phyloP scores from a whole-genome alignment of 768 basidiomycete genomes.

The Termitomyces sp. region DNA sequence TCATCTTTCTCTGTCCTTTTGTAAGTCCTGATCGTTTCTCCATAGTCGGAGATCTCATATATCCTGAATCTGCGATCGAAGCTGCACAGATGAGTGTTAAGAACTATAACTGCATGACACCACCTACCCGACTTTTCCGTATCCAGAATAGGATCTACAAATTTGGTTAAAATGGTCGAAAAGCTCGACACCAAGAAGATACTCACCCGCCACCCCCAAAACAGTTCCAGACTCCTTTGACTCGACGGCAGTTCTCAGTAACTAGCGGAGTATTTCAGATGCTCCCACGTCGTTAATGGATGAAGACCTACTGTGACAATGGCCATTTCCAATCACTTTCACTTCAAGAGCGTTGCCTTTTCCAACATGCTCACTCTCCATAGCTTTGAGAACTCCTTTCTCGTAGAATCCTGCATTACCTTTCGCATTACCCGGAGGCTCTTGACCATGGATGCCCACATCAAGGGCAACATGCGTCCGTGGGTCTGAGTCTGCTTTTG shows the following conservation, averaged over 20 bases:
- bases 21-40: conserved; percentile 86
- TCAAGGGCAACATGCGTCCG: conserved; percentile 59
- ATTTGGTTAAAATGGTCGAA: not conserved
- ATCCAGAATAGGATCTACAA: conserved; percentile 72
- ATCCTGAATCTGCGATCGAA: conserved; percentile 91
- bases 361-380: conserved; percentile 61
- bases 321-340: conserved; percentile 87
- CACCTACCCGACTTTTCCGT: conserved; percentile 66
- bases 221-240: conserved; percentile 87
- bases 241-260: conserved; percentile 83
- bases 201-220: conserved; percentile 80
- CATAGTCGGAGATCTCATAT: conserved; percentile 82
- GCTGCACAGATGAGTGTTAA: conserved; percentile 26
- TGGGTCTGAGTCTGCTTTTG: conserved; percentile 57
- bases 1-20: conserved; percentile 75
- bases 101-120: not conserved
- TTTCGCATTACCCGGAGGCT: conserved; percentile 56
- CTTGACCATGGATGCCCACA: conserved; percentile 58
- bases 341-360: conserved; percentile 55
- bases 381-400: conserved; percentile 66
- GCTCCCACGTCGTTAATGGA: not conserved
- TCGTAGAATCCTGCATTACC: conserved; percentile 80
- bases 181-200: not conserved
- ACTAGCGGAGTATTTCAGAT: conserved; percentile 34
- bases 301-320: conserved; percentile 65